Evolutionary conservation across 2,329 filamentous ascomycete species (phyloP).

Genomic region (Sordariomycetes sp.): DNA sequence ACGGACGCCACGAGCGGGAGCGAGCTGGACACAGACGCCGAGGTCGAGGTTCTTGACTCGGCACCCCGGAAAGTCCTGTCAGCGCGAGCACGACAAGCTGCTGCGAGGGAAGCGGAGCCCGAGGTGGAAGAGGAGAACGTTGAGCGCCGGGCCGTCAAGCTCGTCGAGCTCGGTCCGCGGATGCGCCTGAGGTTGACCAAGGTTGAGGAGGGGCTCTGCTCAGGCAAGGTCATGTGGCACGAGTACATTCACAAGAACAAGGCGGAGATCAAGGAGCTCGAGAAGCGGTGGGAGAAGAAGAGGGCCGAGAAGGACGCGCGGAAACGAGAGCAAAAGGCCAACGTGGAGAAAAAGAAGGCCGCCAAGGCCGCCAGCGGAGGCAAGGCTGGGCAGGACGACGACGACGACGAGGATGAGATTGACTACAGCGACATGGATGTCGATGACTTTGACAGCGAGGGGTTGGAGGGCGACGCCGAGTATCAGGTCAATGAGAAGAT

Average conservation of each 20-base stretch:
- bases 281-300: slow-evolving; percentile 73
- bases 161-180: slow-evolving; percentile 85
- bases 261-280: slow-evolving; percentile 67
- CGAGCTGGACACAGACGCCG: slow-evolving; percentile 87
- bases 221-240: slow-evolving; percentile 94
- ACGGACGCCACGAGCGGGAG: slow-evolving; percentile 80
- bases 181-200: slow-evolving; percentile 87
- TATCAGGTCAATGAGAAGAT: slow-evolving; percentile 37
- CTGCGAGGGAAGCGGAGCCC: slow-evolving; percentile 26
- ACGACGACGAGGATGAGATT: slow-evolving; percentile 26
- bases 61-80: slow-evolving; percentile 53
- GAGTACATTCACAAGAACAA: slow-evolving; percentile 83
- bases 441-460: slow-evolving; percentile 43
- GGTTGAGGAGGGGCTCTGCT: slow-evolving; percentile 88
- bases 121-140: slow-evolving; percentile 47
- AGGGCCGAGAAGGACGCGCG: slow-evolving; percentile 74
- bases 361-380: slow-evolving; percentile 29
- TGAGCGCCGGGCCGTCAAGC: slow-evolving; percentile 80
- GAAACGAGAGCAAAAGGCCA: slow-evolving; percentile 76
- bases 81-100: slow-evolving; percentile 36
- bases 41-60: slow-evolving; percentile 74
- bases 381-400: slow-evolving; percentile 22
- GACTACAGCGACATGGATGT: slow-evolving; percentile 35
- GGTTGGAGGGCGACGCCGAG: slow-evolving; percentile 38
- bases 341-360: slow-evolving; percentile 75